These are phyloP conservation scores for Ceratocystis cubensis DNA, from an alignment of 2,329 filamentous ascomycete genomes.

Conservation along the genomic window DNA sequence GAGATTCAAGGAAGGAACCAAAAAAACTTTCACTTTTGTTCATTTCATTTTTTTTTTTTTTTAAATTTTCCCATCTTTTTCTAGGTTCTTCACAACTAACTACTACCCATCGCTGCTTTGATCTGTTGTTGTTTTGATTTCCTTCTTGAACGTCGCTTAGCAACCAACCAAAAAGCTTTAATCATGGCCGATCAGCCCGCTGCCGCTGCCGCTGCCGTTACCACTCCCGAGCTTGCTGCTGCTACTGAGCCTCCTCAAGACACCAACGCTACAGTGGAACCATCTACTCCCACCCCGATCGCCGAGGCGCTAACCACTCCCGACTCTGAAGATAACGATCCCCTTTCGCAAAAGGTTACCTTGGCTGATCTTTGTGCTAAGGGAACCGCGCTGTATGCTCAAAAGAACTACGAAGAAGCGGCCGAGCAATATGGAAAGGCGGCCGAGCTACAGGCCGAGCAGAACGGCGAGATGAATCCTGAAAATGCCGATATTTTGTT, in stretches of 20 bases:
- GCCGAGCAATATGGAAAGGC: slow-evolving; percentile 81
- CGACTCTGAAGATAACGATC: slow-evolving; percentile 21
- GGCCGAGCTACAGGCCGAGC: slow-evolving; percentile 74
- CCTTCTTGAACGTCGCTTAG: slow-evolving; percentile 3
- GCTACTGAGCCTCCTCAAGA: neutral
- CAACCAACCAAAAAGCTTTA: neutral
- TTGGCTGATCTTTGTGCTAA: slow-evolving; percentile 68
- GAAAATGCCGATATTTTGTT: slow-evolving; percentile 92
- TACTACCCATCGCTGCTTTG: too few species aligned
- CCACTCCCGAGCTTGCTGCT: neutral
- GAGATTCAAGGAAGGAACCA: neutral
- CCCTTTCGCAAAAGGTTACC: slow-evolving; percentile 32
- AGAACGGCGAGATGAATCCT: slow-evolving; percentile 83
- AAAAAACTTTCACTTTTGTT: neutral
- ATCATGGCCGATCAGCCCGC: slow-evolving; percentile 16
- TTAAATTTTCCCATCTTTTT: too few species aligned
- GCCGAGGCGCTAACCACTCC: too few species aligned
- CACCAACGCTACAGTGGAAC: too few species aligned
- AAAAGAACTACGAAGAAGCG: slow-evolving; percentile 77
- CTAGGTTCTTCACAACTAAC: too few species aligned
- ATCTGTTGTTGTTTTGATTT: neutral
- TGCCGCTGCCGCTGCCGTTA: neutral
- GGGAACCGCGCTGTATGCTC: slow-evolving; percentile 72
- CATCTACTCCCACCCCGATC: too few species aligned
- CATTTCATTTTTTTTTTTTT: neutral